Conservation (phyloP, 2,329 filamentous ascomycete genomes). For the Scopulariopsis brevicaulis region DNA sequence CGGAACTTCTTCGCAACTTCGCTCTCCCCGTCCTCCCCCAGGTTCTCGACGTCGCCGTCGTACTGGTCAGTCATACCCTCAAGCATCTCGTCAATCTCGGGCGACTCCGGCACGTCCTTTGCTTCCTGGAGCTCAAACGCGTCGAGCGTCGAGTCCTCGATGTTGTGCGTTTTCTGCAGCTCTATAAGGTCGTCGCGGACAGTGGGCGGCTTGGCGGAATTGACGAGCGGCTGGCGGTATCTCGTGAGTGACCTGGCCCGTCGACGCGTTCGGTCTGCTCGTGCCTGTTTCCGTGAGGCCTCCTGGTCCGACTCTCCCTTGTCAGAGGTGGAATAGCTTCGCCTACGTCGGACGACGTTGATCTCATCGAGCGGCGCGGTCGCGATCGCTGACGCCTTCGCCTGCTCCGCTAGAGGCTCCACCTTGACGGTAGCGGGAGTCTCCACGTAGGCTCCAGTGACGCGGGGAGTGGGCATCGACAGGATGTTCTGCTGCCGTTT, state of each 20-base stretch:
- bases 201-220: conserved; percentile 40
- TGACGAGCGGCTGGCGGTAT: conserved; percentile 32
- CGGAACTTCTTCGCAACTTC: not conserved
- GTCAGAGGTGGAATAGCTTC: not conserved
- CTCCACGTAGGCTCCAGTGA: conserved; percentile 45
- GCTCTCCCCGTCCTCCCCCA: conserved; percentile 1
- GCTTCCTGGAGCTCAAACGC: conserved; percentile 34
- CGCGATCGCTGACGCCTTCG: conserved; percentile 15
- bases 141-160: conserved; percentile 49
- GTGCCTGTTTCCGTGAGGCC: not conserved
- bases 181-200: conserved; percentile 44
- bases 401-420: conserved; percentile 18
- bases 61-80: conserved; percentile 9
- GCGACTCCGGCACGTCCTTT: not conserved
- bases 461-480: conserved; percentile 38
- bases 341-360: not conserved
- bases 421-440: conserved; percentile 37
- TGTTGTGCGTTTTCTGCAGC: conserved; percentile 38
- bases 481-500: conserved; percentile 28
- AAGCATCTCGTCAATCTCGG: conserved; percentile 9
- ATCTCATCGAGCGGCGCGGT: not conserved
- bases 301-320: conserved; percentile 3
- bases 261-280: conserved; percentile 8
- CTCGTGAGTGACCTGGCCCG: conserved; percentile 28
- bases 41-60: conserved; percentile 6